Evolutionary conservation across 2,329 filamentous ascomycete species (phyloP), one percentile per base, ranked within the genome.

Genomic region (Fusarium siculi): DNA sequence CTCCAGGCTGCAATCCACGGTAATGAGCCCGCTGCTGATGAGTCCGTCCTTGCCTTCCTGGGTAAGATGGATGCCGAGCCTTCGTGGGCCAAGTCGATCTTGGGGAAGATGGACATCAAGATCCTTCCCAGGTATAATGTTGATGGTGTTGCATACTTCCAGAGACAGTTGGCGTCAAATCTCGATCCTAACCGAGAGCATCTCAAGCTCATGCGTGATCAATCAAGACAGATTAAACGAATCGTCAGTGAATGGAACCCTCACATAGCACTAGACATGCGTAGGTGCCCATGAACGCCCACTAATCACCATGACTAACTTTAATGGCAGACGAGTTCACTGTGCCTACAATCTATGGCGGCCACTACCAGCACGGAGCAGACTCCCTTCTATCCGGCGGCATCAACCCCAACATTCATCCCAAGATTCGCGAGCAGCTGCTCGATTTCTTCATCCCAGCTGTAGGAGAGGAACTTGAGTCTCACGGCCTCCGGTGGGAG

Each of bases 71-170:
- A 71, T 28, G 68, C 68, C 1, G 56, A 71, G 1, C 67, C 55
- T 4, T 9, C n/a, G 0, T 71, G 67, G 67, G 56, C 68, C 1
- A n/a, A 15, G 2, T 49, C 54, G 2, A 46, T 71, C 3, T 47
- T 71, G 10, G 68, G 63, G 9, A 71, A 71, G 19, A 62, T 71
- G 61, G 67, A 71, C 5, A 71, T 71, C 7, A 67, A 56, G 25
- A 49, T 71, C 8, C 68, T 71, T 2, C 68, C 68, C 2, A 23
- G 68, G 0, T 71, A 71, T 9, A 71, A 71, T 0, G 55, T 67
- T 0, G 68, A 71, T 9, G 68, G 68, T 0, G 68, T 71, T 28
- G 50, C 55, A 4, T 71, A 71, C 9, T 71, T 71, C 21, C 68
- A 71, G 37, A 39, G 68, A 9, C 54, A 71, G 1, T 28, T 71